These are phyloP conservation scores for Cornus suecica DNA, from an alignment of 148 eudicot genomes.

Conservation along the genomic window DNA sequence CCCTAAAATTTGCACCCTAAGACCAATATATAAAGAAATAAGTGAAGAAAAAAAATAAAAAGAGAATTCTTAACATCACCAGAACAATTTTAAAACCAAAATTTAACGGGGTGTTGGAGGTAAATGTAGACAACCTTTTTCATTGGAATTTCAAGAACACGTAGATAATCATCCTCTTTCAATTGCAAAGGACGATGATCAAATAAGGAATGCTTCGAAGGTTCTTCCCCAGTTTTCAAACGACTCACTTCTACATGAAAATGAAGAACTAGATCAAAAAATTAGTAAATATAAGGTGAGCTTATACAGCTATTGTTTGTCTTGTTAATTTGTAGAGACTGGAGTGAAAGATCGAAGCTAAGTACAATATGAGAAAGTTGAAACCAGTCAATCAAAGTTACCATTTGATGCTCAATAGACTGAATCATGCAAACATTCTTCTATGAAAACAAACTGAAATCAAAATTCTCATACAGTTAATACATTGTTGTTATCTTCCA, in stretches of 20 bases:
- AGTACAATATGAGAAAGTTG: no score
- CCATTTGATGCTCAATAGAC: no score
- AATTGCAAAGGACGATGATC: conserved; percentile 68
- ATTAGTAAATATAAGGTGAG: neutral
- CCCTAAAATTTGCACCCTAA: conserved; percentile 84
- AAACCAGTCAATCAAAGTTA: no score
- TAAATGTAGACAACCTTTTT: conserved; percentile 43
- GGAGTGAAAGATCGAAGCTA: no score
- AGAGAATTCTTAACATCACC: no score
- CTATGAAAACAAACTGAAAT: no score
- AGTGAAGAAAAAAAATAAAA: neutral
- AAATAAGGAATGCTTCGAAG: conserved; percentile 22
- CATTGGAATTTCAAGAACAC: conserved; percentile 66
- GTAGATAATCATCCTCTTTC: conserved; percentile 62
- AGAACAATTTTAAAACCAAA: neutral
- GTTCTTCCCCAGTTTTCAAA: conserved; percentile 10
- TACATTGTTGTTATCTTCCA: no score
- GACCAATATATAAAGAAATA: neutral
- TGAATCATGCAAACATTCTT: no score
- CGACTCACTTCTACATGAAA: conserved; percentile 35
- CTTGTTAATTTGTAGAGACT: no score
- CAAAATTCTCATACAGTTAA: no score
- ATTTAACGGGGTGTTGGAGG: neutral
- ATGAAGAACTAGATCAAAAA: neutral
- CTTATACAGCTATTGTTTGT: no score